Evolutionary conservation across 257 asterid genomes (phyloP).

Genomic region (Solanum virginianum): DNA sequence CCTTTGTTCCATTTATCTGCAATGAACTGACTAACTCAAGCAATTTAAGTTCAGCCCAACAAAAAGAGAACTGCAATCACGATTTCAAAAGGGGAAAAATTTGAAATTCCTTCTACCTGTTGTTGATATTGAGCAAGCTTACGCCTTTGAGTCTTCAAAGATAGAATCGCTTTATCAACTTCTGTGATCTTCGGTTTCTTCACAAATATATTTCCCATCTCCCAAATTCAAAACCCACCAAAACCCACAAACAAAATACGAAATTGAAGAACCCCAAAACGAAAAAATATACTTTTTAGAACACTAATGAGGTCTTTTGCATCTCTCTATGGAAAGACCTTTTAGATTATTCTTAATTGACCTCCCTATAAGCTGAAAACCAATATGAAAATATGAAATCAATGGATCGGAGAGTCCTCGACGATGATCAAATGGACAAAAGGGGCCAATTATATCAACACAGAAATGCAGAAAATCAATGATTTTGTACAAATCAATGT

Average conservation of each 20-base stretch:
- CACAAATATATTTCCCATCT: constrained; percentile 85
- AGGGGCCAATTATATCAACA: background rate
- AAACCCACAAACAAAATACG: background rate
- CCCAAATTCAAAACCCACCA: background rate
- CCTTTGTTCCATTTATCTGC: background rate
- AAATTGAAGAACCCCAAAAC: background rate
- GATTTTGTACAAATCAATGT: background rate
- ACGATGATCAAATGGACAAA: background rate
- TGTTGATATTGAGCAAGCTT: constrained; percentile 92
- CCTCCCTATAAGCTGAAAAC: background rate
- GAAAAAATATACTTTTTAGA: background rate
- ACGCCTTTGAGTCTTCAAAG: constrained; percentile 96
- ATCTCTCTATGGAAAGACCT: background rate
- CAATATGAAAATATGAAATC: background rate
- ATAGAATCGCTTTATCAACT: constrained; percentile 85
- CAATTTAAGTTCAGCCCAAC: background rate
- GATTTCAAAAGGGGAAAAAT: background rate
- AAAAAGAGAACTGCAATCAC: background rate
- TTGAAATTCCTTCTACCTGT: constrained; percentile 36
- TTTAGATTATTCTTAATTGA: background rate
- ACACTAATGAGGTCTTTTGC: background rate
- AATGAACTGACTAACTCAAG: background rate
- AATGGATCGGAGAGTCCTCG: background rate
- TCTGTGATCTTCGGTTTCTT: constrained; percentile 91
- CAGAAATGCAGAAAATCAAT: background rate